phyloP scores from a whole-genome alignment of 495 filamentous ascomycete genomes.

The Talaromyces adpressus region DNA sequence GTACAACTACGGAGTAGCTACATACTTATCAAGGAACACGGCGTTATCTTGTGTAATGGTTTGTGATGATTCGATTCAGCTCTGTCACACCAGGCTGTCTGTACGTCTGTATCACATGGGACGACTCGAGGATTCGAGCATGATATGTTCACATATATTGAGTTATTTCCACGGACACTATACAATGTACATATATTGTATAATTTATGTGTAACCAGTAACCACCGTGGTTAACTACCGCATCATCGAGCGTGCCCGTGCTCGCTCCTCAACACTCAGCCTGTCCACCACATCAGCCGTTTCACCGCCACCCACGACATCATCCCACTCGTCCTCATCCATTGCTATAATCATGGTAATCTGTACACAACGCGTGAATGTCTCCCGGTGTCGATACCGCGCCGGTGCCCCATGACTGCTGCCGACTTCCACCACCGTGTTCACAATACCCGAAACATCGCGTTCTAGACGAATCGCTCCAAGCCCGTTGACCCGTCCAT shows the following conservation, averaged over 20 bases:
- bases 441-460: constrained; percentile 75
- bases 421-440: constrained; percentile 64
- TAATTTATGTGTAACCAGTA: not conserved
- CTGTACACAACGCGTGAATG: constrained; percentile 74
- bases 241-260: constrained; percentile 55
- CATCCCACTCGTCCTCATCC: constrained; percentile 98
- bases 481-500: constrained; percentile 71
- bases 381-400: constrained; percentile 69
- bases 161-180: not conserved
- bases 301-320: constrained; percentile 42
- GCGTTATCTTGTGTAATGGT: not conserved
- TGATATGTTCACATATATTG: not conserved
- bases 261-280: constrained; percentile 55
- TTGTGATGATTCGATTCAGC: not conserved
- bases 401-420: constrained; percentile 25
- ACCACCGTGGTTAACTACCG: constrained; percentile 5
- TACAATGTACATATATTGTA: not conserved
- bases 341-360: constrained; percentile 87
- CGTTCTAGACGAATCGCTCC: constrained; percentile 85
- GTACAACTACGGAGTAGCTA: not conserved
- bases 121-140: not conserved
- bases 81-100: not conserved
- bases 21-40: not conserved
- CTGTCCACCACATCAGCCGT: constrained; percentile 38
- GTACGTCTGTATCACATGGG: not conserved